Conservation (phyloP, 352 stramenopile species). For the Aphanomyces stellatus region DNA sequence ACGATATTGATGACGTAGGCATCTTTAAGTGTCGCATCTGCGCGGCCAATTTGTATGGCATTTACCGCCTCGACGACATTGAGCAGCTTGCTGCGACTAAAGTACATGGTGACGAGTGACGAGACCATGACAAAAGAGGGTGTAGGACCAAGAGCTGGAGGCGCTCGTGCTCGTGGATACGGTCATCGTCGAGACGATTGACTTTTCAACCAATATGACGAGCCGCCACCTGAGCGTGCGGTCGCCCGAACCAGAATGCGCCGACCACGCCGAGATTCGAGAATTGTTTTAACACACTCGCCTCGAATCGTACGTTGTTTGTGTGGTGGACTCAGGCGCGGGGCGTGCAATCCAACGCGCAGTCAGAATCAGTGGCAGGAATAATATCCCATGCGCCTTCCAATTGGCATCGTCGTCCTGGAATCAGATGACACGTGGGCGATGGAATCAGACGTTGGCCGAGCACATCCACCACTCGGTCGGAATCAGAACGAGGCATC, state of each 20-base stretch:
- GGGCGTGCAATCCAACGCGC: too few relatives aligned
- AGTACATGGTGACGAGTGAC: too few relatives aligned
- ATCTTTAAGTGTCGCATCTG: slow-evolving; percentile 63
- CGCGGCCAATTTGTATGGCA: slow-evolving; percentile 48
- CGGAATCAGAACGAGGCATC: too few relatives aligned
- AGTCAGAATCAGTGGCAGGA: too few relatives aligned
- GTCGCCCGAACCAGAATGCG: slow-evolving; percentile 28
- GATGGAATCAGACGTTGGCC: too few relatives aligned
- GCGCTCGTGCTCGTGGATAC: slow-evolving; percentile 53
- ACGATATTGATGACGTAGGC: not conserved
- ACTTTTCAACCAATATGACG: slow-evolving; percentile 50
- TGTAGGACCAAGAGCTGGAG: slow-evolving; percentile 27
- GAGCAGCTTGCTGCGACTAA: slow-evolving; percentile 42
- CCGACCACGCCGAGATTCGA: slow-evolving; percentile 48
- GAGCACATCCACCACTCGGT: too few relatives aligned
- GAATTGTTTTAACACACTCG: slow-evolving; percentile 47
- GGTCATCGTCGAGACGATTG: slow-evolving; percentile 58
- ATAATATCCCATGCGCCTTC: too few relatives aligned
- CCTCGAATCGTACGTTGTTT: not conserved
- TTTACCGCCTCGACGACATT: slow-evolving; percentile 58
- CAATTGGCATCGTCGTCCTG: too few relatives aligned
- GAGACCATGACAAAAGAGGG: too few relatives aligned
- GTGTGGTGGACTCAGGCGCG: too few relatives aligned
- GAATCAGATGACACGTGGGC: too few relatives aligned
- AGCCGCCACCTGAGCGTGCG: slow-evolving; percentile 45